Evolutionary conservation across 192 early-diverging fungal genomes (phyloP).

Genomic region (Coemansia sp.): DNA sequence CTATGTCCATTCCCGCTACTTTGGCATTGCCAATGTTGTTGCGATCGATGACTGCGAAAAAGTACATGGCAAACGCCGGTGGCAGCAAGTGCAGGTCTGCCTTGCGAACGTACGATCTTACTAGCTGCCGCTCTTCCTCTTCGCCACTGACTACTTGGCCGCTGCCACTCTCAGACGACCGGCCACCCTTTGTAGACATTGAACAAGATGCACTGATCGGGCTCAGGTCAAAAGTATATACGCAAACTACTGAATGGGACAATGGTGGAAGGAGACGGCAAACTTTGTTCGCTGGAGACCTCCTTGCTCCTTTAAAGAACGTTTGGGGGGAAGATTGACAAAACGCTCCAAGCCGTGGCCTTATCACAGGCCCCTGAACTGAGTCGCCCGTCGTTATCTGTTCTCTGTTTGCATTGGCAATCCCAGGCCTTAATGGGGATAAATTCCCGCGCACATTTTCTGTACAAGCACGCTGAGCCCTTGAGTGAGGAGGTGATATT

Average conservation of each 20-base stretch:
- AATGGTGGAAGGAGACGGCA: background rate
- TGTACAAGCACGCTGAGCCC: background rate
- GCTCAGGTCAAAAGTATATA: too few species aligned
- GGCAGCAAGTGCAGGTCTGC: constrained; percentile 59
- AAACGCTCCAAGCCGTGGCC: background rate
- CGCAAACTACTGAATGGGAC: background rate
- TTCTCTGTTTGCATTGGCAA: background rate
- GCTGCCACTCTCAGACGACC: background rate
- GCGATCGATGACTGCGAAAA: constrained; percentile 47
- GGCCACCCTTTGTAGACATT: background rate
- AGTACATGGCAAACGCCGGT: constrained; percentile 50
- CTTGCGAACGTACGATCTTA: constrained; percentile 46
- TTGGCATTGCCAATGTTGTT: constrained; percentile 55
- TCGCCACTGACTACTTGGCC: background rate
- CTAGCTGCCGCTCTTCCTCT: constrained; percentile 9
- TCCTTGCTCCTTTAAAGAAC: background rate
- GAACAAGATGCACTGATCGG: background rate
- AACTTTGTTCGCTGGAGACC: background rate
- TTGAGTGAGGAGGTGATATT: background rate
- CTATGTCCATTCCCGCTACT: constrained; percentile 29
- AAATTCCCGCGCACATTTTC: background rate
- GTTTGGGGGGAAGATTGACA: background rate
- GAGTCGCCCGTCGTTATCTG: background rate
- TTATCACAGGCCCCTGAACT: background rate
- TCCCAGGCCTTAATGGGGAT: background rate